Conservation (phyloP, 345 rosid genomes). For the Murraya koenigii region DNA sequence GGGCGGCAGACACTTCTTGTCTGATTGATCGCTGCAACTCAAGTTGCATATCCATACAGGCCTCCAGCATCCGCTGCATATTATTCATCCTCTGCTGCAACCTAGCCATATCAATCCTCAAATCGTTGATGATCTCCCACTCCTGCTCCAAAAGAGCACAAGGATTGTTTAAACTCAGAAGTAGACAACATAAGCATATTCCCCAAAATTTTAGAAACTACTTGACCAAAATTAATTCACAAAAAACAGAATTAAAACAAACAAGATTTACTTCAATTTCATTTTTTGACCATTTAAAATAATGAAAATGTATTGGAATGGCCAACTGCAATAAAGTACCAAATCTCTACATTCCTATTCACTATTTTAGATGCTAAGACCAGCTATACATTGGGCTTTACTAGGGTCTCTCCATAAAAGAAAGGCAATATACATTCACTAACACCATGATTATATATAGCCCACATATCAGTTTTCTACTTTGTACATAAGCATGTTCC, state of each 20-base stretch:
- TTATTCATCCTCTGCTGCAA: slow-evolving; percentile 92
- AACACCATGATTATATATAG: background rate
- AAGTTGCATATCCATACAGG: slow-evolving; percentile 99
- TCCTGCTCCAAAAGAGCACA: slow-evolving; percentile 47
- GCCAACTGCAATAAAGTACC: background rate
- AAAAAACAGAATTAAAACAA: background rate
- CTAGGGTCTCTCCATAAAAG: background rate
- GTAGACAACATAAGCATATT: background rate
- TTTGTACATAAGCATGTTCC: background rate
- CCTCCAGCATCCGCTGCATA: slow-evolving; percentile 86
- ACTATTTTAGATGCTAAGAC: background rate
- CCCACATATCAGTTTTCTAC: background rate
- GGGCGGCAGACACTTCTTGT: slow-evolving; percentile 87
- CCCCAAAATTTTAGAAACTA: background rate
- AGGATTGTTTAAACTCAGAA: background rate
- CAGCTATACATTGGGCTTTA: background rate
- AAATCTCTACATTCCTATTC: background rate
- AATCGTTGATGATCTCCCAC: slow-evolving; percentile 74
- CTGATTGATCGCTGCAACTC: slow-evolving; percentile 88
- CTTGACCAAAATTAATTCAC: background rate
- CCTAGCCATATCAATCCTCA: slow-evolving; percentile 91
- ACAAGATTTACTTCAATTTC: background rate
- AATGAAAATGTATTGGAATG: background rate
- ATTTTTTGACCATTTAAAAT: background rate
- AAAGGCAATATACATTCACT: background rate